phyloP scores from a whole-genome alignment of 148 eudicot species.

The Rhododendron molle region DNA sequence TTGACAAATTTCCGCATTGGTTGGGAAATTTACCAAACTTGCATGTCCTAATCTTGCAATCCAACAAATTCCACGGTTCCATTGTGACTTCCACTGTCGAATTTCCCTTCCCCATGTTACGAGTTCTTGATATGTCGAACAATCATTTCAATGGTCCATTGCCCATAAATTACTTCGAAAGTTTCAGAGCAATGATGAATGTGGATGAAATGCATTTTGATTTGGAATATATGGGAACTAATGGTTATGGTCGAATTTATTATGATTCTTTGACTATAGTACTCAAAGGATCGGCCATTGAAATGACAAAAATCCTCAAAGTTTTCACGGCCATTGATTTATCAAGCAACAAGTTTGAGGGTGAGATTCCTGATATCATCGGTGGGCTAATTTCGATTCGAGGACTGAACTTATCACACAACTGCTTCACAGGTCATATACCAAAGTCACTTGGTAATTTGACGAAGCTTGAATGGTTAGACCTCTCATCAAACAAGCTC shows the following conservation, averaged over 20 bases:
- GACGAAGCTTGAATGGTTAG: not conserved
- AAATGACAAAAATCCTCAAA: not conserved
- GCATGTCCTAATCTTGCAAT: not conserved
- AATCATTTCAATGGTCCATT: not conserved
- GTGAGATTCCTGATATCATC: not conserved
- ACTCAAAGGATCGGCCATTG: not conserved
- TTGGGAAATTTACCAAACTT: not conserved
- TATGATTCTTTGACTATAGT: not conserved
- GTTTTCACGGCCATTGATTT: not conserved
- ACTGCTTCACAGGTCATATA: not conserved
- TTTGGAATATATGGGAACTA: not conserved
- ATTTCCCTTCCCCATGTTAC: not conserved
- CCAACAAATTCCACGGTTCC: not conserved
- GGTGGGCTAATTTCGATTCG: not conserved
- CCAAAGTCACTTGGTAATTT: not conserved
- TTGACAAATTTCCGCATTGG: not conserved
- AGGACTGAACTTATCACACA: not conserved
- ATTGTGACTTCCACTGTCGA: not conserved
- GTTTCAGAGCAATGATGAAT: not conserved
- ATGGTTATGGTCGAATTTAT: not conserved
- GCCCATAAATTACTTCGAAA: not conserved
- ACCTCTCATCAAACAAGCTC: conserved; percentile 1
- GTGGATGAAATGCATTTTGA: not conserved
- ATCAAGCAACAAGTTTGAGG: not conserved
- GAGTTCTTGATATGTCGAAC: not conserved